Evolutionary conservation across 192 early-diverging fungal species (phyloP), one percentile per base, ranked within the genome.

Genomic region (Coemansia sp.): DNA sequence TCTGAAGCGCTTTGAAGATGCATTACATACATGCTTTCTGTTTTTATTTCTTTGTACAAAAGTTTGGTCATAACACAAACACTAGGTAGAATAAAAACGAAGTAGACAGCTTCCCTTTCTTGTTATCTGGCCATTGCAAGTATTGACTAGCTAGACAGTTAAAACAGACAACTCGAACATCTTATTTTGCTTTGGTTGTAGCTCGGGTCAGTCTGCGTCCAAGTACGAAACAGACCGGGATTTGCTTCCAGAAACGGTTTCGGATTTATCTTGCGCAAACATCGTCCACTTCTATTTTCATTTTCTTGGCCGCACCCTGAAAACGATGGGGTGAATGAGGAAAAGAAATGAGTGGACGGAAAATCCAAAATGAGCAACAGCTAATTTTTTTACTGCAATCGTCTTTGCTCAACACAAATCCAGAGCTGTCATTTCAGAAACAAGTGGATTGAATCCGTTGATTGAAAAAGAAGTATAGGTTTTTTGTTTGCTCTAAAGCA

Each of bases 61-160:
- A 41, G 39, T 41, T 8, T 8, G 5, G 5, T 8, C 39, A 51
- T n/a, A 11, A 17, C 8, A 53, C 7, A 28, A 58, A 68, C 34
- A 69, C 52, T 51, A 69, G 56, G 36, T 20, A 55, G 18, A 34
- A 55, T 65, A 51, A 7, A 33, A 65, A 51, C 1, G 22, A 28
- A 28, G 22, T 28, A 28, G 22, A 28, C 22, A 28, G 22, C 22
- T 28, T 28, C 22, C 22, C 22, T 1, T 28, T 28, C 22, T 28
- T 28, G 22, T 28, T 1, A 28, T 28, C 22, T 28, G 22, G 22
- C 22, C 22, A 28, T 28, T 28, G 22, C 0, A 28, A 28, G 22
- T 1, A 28, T 28, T 28, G 22, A 28, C 22, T 28, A 28, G 22
- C 22, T 28, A 28, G 22, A 28, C 22, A 28, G 22, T 28, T 28